A percentile compares a stretch with the other conserved stretches of the same genome.
Conservation (phyloP, 768 basidiomycete species). For the Tremella yokohamensis region DNA sequence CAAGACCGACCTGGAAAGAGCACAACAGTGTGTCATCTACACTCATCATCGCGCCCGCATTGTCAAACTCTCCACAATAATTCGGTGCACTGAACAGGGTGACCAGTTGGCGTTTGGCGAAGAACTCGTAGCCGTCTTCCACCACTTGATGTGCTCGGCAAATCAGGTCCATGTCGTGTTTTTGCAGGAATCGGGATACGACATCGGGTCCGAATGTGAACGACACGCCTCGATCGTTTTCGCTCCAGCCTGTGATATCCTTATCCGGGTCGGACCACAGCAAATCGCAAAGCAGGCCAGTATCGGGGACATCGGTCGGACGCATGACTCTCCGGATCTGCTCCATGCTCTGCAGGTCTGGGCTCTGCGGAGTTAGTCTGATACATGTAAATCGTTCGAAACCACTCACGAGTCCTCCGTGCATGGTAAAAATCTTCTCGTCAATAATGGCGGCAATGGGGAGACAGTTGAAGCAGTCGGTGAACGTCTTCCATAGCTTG, state of each 20-base stretch:
- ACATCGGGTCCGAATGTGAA: slow-evolving; percentile 99
- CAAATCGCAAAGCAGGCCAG: slow-evolving; percentile 90
- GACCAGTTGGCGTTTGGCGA: slow-evolving; percentile 93
- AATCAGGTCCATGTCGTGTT: slow-evolving; percentile 99
- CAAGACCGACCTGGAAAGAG: slow-evolving; percentile 80
- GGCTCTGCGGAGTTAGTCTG: slow-evolving; percentile 56
- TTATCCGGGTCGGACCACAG: slow-evolving; percentile 99
- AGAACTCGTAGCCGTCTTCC: slow-evolving; percentile 98
- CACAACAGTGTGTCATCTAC: slow-evolving; percentile 95
- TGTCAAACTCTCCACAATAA: slow-evolving; percentile 69
- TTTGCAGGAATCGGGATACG: slow-evolving; percentile 95
- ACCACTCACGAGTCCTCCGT: slow-evolving; percentile 68
- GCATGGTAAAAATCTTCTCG: slow-evolving; percentile 99
- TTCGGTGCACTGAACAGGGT: slow-evolving; percentile 91
- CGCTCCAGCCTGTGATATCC: slow-evolving; percentile 98
- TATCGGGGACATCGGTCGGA: slow-evolving; percentile 98
- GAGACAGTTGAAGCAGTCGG: slow-evolving; percentile 99
- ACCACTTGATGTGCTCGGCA: slow-evolving; percentile 99
- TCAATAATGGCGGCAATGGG: slow-evolving; percentile 99
- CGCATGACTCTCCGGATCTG: slow-evolving; percentile 99
- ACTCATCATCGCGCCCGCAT: slow-evolving; percentile 99
- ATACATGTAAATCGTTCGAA: background rate
- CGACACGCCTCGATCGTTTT: slow-evolving; percentile 97
- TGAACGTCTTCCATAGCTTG: slow-evolving; percentile 99
- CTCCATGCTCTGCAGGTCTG: slow-evolving; percentile 98